phyloP scores from a whole-genome alignment of 2,329 filamentous ascomycete genomes.

The Mycosphaerella arachidis region DNA sequence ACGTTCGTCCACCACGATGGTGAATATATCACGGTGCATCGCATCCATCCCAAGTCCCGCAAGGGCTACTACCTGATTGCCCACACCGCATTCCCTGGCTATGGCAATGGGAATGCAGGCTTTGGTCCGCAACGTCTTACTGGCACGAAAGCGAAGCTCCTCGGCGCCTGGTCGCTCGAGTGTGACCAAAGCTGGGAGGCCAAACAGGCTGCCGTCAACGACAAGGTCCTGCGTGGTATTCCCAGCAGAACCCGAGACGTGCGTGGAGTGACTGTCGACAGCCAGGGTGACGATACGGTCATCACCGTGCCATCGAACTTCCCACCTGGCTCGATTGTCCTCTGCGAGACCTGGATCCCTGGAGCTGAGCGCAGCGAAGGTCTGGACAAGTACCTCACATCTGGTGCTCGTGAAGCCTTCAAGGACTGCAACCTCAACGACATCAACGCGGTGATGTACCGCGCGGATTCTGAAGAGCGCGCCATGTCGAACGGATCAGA shows the following conservation, averaged over 20 bases:
- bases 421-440: conserved; percentile 69
- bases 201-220: conserved; percentile 59
- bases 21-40: conserved; percentile 92
- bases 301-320: conserved; percentile 80
- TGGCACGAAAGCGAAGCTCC: conserved; percentile 77
- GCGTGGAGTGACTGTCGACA: conserved; percentile 67
- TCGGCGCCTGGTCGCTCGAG: conserved; percentile 89
- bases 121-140: conserved; percentile 74
- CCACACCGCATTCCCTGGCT: conserved; percentile 90
- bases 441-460: conserved; percentile 86
- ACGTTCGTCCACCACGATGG: conserved; percentile 95
- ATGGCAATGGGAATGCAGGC: conserved; percentile 75
- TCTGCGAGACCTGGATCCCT: conserved; percentile 96
- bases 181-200: conserved; percentile 73
- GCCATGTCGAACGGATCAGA: conserved; percentile 74
- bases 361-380: conserved; percentile 77
- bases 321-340: conserved; percentile 85
- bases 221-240: conserved; percentile 74
- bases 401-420: conserved; percentile 75
- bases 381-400: conserved; percentile 80
- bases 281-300: conserved; percentile 67
- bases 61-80: conserved; percentile 95
- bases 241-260: conserved; percentile 75
- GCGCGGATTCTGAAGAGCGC: conserved; percentile 82
- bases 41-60: conserved; percentile 85